phyloP scores from a whole-genome alignment of 2,329 filamentous ascomycete species.

The Akanthomyces lecanii region DNA sequence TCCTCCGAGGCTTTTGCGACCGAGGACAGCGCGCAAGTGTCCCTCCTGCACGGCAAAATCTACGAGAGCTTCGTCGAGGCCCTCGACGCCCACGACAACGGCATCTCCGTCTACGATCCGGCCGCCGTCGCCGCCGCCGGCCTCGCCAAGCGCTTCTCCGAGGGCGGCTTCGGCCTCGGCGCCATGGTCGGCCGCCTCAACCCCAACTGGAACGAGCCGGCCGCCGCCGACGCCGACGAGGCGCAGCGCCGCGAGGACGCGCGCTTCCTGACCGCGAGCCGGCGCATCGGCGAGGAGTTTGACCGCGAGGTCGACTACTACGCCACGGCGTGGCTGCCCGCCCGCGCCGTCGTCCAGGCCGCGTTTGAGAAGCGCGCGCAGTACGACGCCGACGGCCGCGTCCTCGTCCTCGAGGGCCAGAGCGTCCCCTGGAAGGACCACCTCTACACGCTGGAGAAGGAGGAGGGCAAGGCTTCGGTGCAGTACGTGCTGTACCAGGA shows the following conservation, averaged over 20 bases:
- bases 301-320: constrained; percentile 74
- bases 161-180: constrained; percentile 78
- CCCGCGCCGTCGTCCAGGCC: constrained; percentile 69
- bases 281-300: constrained; percentile 87
- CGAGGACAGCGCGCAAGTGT: constrained; percentile 62
- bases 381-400: constrained; percentile 68
- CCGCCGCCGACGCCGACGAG: constrained; percentile 44
- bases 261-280: constrained; percentile 72
- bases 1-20: constrained; percentile 41
- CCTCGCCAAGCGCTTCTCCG: constrained; percentile 75
- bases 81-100: constrained; percentile 96
- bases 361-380: constrained; percentile 68
- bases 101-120: constrained; percentile 77
- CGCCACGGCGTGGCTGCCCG: constrained; percentile 76
- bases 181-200: constrained; percentile 80
- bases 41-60: constrained; percentile 77
- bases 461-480: constrained; percentile 57
- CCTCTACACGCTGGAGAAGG: constrained; percentile 80
- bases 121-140: constrained; percentile 63
- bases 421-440: constrained; percentile 96
- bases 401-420: constrained; percentile 73
- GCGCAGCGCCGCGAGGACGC: constrained; percentile 64
- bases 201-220: constrained; percentile 70
- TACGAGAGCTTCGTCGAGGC: constrained; percentile 94
- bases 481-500: constrained; percentile 92